Conservation (phyloP, 2,329 filamentous ascomycete species). For the Aspergillus nomiae region DNA sequence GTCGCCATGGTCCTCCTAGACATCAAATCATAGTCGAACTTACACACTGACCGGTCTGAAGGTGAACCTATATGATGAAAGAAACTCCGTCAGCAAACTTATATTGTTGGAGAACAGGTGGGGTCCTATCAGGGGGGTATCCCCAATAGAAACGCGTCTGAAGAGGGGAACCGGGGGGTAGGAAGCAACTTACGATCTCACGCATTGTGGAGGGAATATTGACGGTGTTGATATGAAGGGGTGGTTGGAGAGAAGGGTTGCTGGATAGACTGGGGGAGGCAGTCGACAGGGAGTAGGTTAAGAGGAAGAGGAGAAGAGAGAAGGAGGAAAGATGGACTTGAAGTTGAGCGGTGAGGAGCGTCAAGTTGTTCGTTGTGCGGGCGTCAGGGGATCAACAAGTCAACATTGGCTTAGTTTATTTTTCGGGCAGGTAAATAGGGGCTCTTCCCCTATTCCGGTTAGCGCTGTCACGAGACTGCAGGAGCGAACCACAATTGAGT, state of each 20-base stretch:
- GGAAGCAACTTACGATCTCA: constrained; percentile 66
- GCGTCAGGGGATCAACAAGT: constrained; percentile 18
- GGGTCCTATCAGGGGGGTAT: constrained; percentile 37
- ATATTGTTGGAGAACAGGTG: constrained; percentile 29
- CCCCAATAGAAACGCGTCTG: constrained; percentile 38
- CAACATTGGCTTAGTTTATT: constrained; percentile 12
- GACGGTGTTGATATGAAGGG: constrained; percentile 13
- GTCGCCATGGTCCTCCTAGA: constrained; percentile 5
- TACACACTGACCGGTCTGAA: constrained; percentile 99
- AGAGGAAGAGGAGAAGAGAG: constrained; percentile 25
- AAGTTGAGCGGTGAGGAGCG: constrained; percentile 24
- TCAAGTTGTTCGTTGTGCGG: constrained; percentile 28
- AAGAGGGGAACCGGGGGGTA: constrained; percentile 14
- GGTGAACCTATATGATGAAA: constrained; percentile 79
- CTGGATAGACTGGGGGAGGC: constrained; percentile 20
- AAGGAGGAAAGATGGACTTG: constrained; percentile 22
- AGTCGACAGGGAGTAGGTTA: constrained; percentile 23
- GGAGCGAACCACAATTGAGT: constrained; percentile 31
- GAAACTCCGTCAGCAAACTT: constrained; percentile 40
- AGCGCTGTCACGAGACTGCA: constrained; percentile 32
- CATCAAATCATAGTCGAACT: constrained; percentile 42
- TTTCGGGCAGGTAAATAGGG: constrained; percentile 27
- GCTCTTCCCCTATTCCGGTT: constrained; percentile 20
- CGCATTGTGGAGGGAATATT: constrained; percentile 61
- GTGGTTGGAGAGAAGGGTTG: constrained; percentile 12